Percentiles rank a stretch among this genome's conserved stretches.
Conservation (phyloP, 306 rosid species). For the Acacia confusa region DNA sequence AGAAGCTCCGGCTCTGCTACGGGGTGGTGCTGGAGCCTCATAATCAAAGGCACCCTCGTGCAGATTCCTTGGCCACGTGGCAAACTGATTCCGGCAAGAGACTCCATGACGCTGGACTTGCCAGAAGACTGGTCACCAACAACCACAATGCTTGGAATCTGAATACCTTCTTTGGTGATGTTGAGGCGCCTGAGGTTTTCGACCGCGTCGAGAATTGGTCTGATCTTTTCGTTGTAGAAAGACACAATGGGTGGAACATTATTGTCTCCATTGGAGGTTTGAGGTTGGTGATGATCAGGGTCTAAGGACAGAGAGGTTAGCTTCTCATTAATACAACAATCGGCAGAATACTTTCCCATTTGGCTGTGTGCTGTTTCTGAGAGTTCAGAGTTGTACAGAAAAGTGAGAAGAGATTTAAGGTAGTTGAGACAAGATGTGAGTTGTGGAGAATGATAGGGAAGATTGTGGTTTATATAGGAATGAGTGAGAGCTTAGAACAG, state of each 20-base stretch:
- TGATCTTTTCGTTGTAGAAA: constrained; percentile 39
- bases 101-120: constrained; percentile 52
- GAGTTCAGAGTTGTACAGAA: background rate
- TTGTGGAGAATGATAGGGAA: background rate
- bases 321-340: background rate
- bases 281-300: background rate
- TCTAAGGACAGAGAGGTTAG: background rate
- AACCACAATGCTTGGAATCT: constrained; percentile 54
- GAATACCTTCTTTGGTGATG: constrained; percentile 50
- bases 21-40: constrained; percentile 54
- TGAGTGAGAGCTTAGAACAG: background rate
- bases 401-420: background rate
- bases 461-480: background rate
- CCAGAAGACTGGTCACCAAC: constrained; percentile 55
- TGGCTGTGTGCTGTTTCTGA: background rate
- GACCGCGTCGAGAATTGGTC: constrained; percentile 47
- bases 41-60: constrained; percentile 54
- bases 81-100: constrained; percentile 49
- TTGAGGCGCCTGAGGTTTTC: constrained; percentile 45
- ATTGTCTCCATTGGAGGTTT: background rate
- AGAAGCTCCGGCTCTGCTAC: constrained; percentile 34
- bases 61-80: constrained; percentile 70
- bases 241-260: constrained; percentile 31
- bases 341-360: background rate
- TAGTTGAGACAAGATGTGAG: background rate